These are phyloP conservation scores for Russula sp. DNA, from an alignment of 768 basidiomycete species.

Conservation along the genomic window DNA sequence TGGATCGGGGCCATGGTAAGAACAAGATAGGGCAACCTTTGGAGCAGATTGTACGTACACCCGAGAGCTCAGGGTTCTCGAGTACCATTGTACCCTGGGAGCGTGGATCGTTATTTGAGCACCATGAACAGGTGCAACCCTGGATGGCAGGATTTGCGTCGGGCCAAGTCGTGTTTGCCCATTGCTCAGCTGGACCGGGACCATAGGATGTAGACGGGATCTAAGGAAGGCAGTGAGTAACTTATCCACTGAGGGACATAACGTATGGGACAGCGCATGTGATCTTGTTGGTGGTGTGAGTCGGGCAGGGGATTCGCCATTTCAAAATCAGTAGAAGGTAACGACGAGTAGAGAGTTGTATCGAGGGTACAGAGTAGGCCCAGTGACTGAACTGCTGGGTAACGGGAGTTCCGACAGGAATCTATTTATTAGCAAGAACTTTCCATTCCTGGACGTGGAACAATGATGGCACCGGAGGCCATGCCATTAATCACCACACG, in stretches of 20 bases:
- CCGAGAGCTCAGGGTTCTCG: neutral
- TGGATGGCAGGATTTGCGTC: neutral
- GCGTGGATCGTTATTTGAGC: neutral
- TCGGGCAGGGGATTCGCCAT: neutral
- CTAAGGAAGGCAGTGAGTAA: neutral
- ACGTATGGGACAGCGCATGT: neutral
- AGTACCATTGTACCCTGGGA: too few species aligned
- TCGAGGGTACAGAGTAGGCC: neutral
- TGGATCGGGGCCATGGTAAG: neutral
- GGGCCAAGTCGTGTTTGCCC: neutral
- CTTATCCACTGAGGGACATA: neutral
- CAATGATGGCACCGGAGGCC: too few species aligned
- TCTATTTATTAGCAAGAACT: too few species aligned
- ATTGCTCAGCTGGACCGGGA: neutral
- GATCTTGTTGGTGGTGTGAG: neutral
- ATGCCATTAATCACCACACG: too few species aligned
- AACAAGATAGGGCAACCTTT: too few species aligned
- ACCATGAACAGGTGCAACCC: neutral
- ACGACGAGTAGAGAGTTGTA: neutral
- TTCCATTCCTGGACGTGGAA: too few species aligned
- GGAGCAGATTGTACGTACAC: neutral
- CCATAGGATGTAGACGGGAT: neutral
- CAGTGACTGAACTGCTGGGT: neutral
- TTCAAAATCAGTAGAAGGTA: neutral
- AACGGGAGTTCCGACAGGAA: too few species aligned